Base-by-base conservation (phyloP, 139 green algal species). In the Chlorella ohadii region DNA sequence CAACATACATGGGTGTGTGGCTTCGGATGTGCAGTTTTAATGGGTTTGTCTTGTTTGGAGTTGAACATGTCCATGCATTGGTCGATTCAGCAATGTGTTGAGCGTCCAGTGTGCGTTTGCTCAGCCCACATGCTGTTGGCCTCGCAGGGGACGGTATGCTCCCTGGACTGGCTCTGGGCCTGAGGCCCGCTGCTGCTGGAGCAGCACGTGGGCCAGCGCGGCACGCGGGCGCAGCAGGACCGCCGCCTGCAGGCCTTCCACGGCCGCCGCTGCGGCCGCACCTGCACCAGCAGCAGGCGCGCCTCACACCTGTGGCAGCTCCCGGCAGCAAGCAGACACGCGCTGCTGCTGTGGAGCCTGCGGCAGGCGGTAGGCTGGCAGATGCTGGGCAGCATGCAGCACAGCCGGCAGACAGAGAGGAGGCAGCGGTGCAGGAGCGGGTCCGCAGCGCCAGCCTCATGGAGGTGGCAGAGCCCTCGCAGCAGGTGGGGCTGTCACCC, bases 401-500 rank as follows among this genome's bases (percentile, higher is more conserved):
- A 28, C 31, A 68, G n/a, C 39, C 41, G 15, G 3, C 38, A 27
- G 70, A 22, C 28, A 28, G 4, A 68, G 63, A 28, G 9, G 38
- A 56, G 41, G 70, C 41, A 38, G 70, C 15, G 15, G 51, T n/a
- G n/a, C n/a, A 59, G 51, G 51, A 23, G 51, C 12, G 51, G 9
- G 51, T 20, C 2, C 51, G 59, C 5, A n/a, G 31, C 31, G 31
- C 15, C 28, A 39, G 28, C 33, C 28, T 31, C 9, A 39, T 41
- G n/a, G 65, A 38, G 11, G 31, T 33, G 9, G 65, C 74, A 28
- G 74, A 81, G 31, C 55, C 51, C 4, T 81, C 74, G 23, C 74
- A 81, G 55, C 74, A 81, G 51, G 20, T 81, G 55, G 74, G 74
- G 28, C 55, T 81, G 55, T 81, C 74, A 16, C 74, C 74, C 13